Evolutionary conservation across 768 basidiomycete species (phyloP).

Genomic region (Gautieria morchelliformis): DNA sequence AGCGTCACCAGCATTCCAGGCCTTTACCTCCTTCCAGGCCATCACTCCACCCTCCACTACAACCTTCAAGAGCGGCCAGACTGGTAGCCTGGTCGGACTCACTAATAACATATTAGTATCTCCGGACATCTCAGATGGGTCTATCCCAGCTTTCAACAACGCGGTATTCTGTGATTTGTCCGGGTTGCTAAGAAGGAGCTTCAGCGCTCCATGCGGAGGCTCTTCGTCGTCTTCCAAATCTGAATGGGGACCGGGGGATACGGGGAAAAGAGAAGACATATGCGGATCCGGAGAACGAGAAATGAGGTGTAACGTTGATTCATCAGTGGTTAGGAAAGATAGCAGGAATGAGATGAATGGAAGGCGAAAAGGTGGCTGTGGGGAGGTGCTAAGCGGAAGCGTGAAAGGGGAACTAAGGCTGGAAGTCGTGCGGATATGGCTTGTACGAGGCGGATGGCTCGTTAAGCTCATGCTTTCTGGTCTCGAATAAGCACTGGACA

Average conservation of each 20-base stretch:
- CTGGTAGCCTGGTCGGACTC: background rate
- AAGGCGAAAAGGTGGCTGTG: constrained; percentile 25
- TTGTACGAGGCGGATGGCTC: background rate
- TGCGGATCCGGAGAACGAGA: constrained; percentile 18
- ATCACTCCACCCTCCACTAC: background rate
- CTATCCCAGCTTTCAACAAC: background rate
- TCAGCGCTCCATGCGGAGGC: background rate
- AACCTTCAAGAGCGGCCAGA: background rate
- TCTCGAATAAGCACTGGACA: background rate
- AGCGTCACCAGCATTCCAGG: background rate
- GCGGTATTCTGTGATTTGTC: background rate
- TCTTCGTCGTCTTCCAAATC: background rate
- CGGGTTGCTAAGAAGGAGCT: background rate
- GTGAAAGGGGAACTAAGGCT: background rate
- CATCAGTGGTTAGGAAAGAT: constrained; percentile 28
- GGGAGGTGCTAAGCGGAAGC: constrained; percentile 14
- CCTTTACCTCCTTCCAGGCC: background rate
- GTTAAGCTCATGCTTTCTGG: background rate
- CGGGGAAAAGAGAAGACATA: constrained; percentile 26
- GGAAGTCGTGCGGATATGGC: background rate
- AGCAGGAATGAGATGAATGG: constrained; percentile 30
- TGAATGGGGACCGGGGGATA: background rate
- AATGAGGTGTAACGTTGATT: constrained; percentile 28
- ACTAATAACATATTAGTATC: background rate
- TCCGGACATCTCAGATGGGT: background rate